Evolutionary conservation across 257 asterid genomes (phyloP).

Genomic region (Lycium ferocissimum): DNA sequence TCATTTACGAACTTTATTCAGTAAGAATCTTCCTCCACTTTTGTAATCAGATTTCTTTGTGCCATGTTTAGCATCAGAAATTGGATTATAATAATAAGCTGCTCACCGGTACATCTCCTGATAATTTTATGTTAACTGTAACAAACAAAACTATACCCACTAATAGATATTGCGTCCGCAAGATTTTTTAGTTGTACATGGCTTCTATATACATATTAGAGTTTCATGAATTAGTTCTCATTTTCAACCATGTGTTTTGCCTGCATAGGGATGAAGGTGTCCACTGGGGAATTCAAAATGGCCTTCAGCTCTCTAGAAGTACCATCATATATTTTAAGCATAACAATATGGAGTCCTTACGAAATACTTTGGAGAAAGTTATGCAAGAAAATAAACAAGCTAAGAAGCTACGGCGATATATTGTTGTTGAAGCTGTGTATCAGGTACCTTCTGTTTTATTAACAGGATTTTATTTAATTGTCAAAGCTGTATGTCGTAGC

Average conservation of each 20-base stretch:
- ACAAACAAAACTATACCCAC: not conserved
- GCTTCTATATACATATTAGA: not conserved
- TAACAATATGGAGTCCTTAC: slow-evolving; percentile 80
- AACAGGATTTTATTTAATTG: slow-evolving; percentile 3
- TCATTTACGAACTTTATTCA: not conserved
- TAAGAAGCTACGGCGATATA: slow-evolving; percentile 90
- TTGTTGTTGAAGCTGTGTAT: slow-evolving; percentile 90
- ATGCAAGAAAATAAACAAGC: slow-evolving; percentile 80
- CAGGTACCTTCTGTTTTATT: slow-evolving; percentile 62
- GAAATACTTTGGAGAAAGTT: slow-evolving; percentile 65
- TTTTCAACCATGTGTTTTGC: slow-evolving; percentile 29
- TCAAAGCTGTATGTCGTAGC: not conserved
- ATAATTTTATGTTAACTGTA: not conserved
- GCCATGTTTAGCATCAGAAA: not conserved
- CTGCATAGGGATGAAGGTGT: slow-evolving; percentile 91
- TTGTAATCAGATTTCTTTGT: not conserved
- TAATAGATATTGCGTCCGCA: not conserved
- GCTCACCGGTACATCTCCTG: not conserved
- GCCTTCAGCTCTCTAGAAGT: slow-evolving; percentile 96
- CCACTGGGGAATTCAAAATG: slow-evolving; percentile 97
- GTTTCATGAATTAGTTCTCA: slow-evolving; percentile 19
- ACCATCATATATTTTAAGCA: slow-evolving; percentile 86
- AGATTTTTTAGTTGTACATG: not conserved
- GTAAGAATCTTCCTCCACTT: not conserved
- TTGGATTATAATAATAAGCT: not conserved